Percentiles rank a stretch among this genome's conserved stretches.
These are phyloP conservation scores for Eutypella sp. DNA, from an alignment of 2,329 filamentous ascomycete species.

Conservation along the genomic window DNA sequence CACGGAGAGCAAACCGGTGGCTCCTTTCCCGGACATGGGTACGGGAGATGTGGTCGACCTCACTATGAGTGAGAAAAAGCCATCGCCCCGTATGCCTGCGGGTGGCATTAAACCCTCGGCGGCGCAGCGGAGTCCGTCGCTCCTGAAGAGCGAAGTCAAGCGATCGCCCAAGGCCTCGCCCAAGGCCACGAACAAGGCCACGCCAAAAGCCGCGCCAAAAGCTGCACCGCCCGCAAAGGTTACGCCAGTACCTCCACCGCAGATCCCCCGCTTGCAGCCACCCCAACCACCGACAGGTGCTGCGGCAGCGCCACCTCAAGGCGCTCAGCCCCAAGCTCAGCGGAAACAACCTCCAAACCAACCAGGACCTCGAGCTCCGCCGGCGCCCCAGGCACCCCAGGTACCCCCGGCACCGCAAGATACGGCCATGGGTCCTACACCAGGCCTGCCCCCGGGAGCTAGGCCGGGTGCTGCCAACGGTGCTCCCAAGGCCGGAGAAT, in stretches of 20 bases:
- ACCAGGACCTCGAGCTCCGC: conserved; percentile 14
- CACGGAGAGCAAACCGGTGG: conserved; percentile 39
- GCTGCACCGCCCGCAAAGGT: conserved; percentile 18
- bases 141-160: conserved; percentile 24
- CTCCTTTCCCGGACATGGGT: conserved; percentile 54
- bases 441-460: conserved; percentile 9
- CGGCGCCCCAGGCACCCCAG: conserved; percentile 13
- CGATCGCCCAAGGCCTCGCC: conserved; percentile 25
- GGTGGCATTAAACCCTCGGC: conserved; percentile 13
- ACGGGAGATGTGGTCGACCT: conserved; percentile 34
- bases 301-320: conserved; percentile 13
- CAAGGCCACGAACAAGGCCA: conserved; percentile 12
- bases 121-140: conserved; percentile 12
- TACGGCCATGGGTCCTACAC: conserved; percentile 14
- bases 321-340: conserved; percentile 6
- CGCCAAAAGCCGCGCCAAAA: conserved; percentile 11
- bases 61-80: conserved; percentile 20
- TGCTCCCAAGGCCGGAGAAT: conserved; percentile 28
- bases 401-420: conserved; percentile 16
- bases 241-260: conserved; percentile 22
- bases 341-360: conserved; percentile 7
- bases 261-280: conserved; percentile 19
- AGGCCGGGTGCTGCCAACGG: conserved; percentile 9
- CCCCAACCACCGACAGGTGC: conserved; percentile 12
- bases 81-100: conserved; percentile 20